Evolutionary conservation across 768 basidiomycete genomes (phyloP).

Genomic region (Agrocybe praecox): DNA sequence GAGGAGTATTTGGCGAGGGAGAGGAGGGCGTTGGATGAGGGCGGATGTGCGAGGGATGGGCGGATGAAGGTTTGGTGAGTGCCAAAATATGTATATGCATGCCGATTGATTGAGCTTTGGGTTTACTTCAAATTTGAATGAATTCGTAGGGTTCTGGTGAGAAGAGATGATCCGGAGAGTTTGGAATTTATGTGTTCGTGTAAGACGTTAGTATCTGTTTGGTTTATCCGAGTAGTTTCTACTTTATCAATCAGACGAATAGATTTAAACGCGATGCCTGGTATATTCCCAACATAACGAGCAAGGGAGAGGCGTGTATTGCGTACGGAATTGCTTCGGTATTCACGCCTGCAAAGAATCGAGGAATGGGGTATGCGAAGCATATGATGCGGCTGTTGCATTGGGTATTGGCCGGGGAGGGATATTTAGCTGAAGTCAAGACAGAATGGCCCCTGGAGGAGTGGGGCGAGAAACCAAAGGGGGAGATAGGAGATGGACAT

Average conservation of each 20-base stretch:
- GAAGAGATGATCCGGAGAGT: slow-evolving; percentile 48
- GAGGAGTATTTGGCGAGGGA: slow-evolving; percentile 17
- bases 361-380: slow-evolving; percentile 56
- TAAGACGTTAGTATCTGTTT: slow-evolving; percentile 54
- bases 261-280: slow-evolving; percentile 23
- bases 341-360: slow-evolving; percentile 51
- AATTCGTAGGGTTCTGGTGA: slow-evolving; percentile 55
- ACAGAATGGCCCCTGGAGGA: not conserved
- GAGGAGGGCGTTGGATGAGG: not conserved
- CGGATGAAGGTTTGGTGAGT: slow-evolving; percentile 55
- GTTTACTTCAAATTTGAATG: no score
- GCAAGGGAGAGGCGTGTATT: slow-evolving; percentile 29
- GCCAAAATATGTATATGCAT: no score
- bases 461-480: no score
- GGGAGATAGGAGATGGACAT: not conserved
- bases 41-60: slow-evolving; percentile 46
- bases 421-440: slow-evolving; percentile 12
- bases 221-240: no score
- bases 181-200: slow-evolving; percentile 62
- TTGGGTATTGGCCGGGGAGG: slow-evolving; percentile 30
- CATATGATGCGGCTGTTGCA: slow-evolving; percentile 71
- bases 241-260: not conserved
- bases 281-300: slow-evolving; percentile 11
- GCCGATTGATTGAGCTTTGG: no score
- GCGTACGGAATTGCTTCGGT: slow-evolving; percentile 61